phyloP scores from a whole-genome alignment of 2,329 filamentous ascomycete species.

The Pestalotiopsis sp. region DNA sequence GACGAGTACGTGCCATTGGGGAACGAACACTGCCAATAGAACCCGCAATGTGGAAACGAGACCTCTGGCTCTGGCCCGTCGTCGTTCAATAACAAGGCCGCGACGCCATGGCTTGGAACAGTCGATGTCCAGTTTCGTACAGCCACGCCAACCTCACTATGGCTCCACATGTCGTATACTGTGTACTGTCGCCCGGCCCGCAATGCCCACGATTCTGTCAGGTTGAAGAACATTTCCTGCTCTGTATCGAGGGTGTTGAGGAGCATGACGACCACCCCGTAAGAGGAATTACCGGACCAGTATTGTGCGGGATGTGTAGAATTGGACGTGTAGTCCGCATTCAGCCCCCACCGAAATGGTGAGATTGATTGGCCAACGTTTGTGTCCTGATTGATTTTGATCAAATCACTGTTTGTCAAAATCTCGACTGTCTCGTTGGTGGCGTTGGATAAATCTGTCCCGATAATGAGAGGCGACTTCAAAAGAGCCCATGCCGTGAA shows the following conservation, averaged over 20 bases:
- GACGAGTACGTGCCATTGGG: constrained; percentile 7
- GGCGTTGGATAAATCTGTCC: constrained; percentile 1
- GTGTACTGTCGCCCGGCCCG: not conserved
- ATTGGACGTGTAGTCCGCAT: constrained; percentile 5
- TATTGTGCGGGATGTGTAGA: not conserved
- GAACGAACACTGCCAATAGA: constrained; percentile 5
- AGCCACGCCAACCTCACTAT: not conserved
- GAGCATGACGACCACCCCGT: constrained; percentile 1
- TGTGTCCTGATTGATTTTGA: constrained; percentile 1
- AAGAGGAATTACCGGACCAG: constrained; percentile 5
- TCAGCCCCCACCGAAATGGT: constrained; percentile 2
- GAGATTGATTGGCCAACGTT: constrained; percentile 4
- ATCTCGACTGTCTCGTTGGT: constrained; percentile 2
- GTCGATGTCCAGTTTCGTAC: constrained; percentile 2
- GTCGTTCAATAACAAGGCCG: not conserved
- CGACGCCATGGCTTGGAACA: not conserved
- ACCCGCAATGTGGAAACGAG: constrained; percentile 6
- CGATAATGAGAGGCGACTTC: constrained; percentile 5
- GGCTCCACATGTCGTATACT: constrained; percentile 6
- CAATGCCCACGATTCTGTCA: constrained; percentile 6
- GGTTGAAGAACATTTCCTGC: constrained; percentile 4
- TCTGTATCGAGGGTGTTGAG: constrained; percentile 5
- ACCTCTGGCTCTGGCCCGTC: constrained; percentile 2
- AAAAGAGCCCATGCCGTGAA: constrained; percentile 1
- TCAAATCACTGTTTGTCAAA: constrained; percentile 1